Evolutionary conservation across 495 filamentous ascomycete species (phyloP), one percentile per base, ranked within the genome.

Genomic region (Hypomontagnella submonticulosa): DNA sequence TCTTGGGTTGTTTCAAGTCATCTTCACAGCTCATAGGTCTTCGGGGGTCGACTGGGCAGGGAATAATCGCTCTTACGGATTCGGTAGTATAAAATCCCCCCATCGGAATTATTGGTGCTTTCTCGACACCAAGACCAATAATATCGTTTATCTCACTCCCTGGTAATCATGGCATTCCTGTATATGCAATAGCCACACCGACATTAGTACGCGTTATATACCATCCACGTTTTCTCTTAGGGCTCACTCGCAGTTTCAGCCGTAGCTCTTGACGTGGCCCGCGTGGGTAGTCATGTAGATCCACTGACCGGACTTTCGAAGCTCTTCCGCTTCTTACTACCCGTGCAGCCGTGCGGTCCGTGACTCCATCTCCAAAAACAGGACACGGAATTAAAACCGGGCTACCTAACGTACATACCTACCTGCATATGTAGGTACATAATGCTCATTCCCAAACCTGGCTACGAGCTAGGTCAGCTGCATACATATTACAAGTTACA

Each of bases 211-310:
- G 30, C 27, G 36, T 37, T 15, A 20, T 63, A 63, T 68, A 63
- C 47, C 59, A 54, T 63, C 59, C 65, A 68, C 65, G 42, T 63
- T 56, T 18, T 47, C 18, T 15, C 53, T n/a, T 53, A 52, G 42
- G 58, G 55, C 55, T 61, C 57, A 61, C 60, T 57, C 23, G n/a
- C 60, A 57, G 64, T 67, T 67, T 67, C 64, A 69, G 66, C 66
- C 43, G 23, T 64, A 50, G 46, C 41, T 44, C 60, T 41, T 64
- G 61, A 69, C 66, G 60, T 64, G 66, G 66, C 56, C 56, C 38
- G 50, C 60, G 60, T 60, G 42, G 42, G 65, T 37, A 11, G 13
- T 44, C 43, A 49, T 57, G 42, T 51, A 38, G 40, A 44, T 57
- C 40, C 49, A 54, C 55, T 47, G 54, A 52, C 50, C 34, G 34